phyloP scores from a whole-genome alignment of 768 basidiomycete genomes.

The Trametes punicea region DNA sequence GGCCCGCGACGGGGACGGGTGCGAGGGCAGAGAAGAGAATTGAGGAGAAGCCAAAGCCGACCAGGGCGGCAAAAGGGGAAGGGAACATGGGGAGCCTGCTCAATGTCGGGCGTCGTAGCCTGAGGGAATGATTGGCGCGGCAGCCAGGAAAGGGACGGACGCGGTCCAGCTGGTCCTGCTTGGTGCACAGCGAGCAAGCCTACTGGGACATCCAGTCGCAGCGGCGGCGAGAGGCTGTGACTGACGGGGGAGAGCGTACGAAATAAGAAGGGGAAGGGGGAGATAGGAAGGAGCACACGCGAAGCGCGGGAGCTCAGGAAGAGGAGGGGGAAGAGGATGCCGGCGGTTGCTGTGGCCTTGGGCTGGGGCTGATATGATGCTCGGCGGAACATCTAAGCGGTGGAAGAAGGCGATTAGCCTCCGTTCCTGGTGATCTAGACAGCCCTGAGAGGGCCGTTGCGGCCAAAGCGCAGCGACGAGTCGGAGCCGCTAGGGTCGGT shows the following conservation, averaged over 20 bases:
- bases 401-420: constrained; percentile 2
- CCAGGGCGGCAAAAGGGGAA: constrained; percentile 21
- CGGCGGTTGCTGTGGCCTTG: constrained; percentile 6
- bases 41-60: constrained; percentile 19
- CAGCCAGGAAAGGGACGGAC: constrained; percentile 21
- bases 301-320: background rate
- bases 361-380: constrained; percentile 11
- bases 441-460: background rate
- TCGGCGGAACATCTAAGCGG: constrained; percentile 4
- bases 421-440: constrained; percentile 4
- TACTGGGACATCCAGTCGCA: constrained; percentile 17
- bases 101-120: constrained; percentile 8
- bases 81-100: constrained; percentile 21
- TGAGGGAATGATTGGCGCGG: background rate
- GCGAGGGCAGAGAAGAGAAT: constrained; percentile 13
- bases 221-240: constrained; percentile 11
- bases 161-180: constrained; percentile 23
- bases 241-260: background rate
- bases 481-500: background rate
- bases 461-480: background rate
- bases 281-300: background rate
- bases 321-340: background rate
- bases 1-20: constrained; percentile 28
- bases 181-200: constrained; percentile 16
- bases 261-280: constrained; percentile 8